Evolutionary conservation across 2,329 filamentous ascomycete genomes (phyloP).

Genomic region (Apiospora aurea): DNA sequence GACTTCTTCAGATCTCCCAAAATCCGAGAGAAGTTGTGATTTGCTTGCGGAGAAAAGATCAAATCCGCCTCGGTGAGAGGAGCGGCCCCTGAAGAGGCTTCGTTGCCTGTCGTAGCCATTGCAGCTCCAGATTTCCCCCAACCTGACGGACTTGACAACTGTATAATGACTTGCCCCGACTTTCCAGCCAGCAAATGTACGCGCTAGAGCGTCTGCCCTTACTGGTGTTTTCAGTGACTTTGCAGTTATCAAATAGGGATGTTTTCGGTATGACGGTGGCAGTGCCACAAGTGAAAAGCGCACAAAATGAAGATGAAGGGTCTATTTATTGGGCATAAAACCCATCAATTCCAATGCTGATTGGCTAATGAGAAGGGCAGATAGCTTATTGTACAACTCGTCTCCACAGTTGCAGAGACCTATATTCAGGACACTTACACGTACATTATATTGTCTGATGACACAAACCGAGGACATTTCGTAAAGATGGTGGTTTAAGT

Average conservation of each 20-base stretch:
- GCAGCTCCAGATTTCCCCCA: not conserved
- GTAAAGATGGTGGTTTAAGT: too few species aligned
- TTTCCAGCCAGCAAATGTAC: not conserved
- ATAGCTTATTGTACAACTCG: not conserved
- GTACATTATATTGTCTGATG: not conserved
- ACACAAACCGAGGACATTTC: not conserved
- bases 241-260: not conserved
- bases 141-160: too few species aligned
- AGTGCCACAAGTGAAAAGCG: not conserved
- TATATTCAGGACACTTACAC: not conserved
- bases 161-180: not conserved
- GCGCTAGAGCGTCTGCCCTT: not conserved
- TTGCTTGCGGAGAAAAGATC: conserved; percentile 59
- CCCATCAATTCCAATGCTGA: not conserved
- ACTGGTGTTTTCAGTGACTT: not conserved
- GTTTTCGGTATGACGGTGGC: not conserved
- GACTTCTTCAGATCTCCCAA: conserved; percentile 77
- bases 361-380: not conserved
- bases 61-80: conserved; percentile 42
- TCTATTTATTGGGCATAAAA: conserved; percentile 8
- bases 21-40: conserved; percentile 72
- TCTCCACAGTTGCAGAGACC: not conserved
- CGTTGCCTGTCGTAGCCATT: not conserved
- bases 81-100: not conserved
- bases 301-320: conserved; percentile 4